A percentile compares a stretch with the other conserved stretches of the same genome.
phyloP scores from a whole-genome alignment of 345 rosid species.

The Citrus inodora region DNA sequence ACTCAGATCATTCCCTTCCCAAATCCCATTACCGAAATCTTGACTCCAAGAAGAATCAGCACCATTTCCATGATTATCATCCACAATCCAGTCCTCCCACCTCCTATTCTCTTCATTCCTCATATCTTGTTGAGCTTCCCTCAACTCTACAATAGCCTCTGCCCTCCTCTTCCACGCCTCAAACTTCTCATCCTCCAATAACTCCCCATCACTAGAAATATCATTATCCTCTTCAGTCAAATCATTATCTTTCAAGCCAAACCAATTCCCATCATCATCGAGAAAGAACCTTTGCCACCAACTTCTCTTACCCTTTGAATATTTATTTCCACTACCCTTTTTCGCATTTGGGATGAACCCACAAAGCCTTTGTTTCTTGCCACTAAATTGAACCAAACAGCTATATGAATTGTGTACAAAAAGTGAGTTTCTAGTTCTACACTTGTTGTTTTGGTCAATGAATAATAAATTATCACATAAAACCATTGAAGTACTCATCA shows the following conservation, averaged over 20 bases:
- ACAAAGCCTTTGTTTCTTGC: slow-evolving; percentile 29
- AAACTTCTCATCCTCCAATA: slow-evolving; percentile 60
- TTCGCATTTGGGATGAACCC: slow-evolving; percentile 46
- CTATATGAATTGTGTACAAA: slow-evolving; percentile 15
- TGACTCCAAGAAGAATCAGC: slow-evolving; percentile 45
- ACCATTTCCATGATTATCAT: slow-evolving; percentile 25
- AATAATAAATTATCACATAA: slow-evolving; percentile 42
- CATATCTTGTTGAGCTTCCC: slow-evolving; percentile 75
- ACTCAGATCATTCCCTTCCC: slow-evolving; percentile 26
- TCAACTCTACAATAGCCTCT: slow-evolving; percentile 84
- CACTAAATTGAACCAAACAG: slow-evolving; percentile 22
- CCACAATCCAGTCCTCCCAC: slow-evolving; percentile 97
- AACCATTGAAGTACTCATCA: slow-evolving; percentile 70
- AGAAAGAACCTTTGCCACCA: slow-evolving; percentile 90
- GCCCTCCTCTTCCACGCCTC: slow-evolving; percentile 94
- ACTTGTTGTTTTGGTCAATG: slow-evolving; percentile 20
- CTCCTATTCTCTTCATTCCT: slow-evolving; percentile 66
- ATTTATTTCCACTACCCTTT: slow-evolving; percentile 22
- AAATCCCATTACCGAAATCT: slow-evolving; percentile 37
- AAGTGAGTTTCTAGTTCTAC: slow-evolving; percentile 7
- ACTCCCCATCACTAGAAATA: slow-evolving; percentile 34
- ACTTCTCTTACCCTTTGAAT: slow-evolving; percentile 39
- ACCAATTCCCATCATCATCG: slow-evolving; percentile 86
- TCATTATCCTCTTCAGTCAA: slow-evolving; percentile 42
- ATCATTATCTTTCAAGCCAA: slow-evolving; percentile 67